Percentiles rank a stretch among this genome's conserved stretches.
phyloP scores from a whole-genome alignment of 2,329 filamentous ascomycete species.

The Claviceps fusiformis region DNA sequence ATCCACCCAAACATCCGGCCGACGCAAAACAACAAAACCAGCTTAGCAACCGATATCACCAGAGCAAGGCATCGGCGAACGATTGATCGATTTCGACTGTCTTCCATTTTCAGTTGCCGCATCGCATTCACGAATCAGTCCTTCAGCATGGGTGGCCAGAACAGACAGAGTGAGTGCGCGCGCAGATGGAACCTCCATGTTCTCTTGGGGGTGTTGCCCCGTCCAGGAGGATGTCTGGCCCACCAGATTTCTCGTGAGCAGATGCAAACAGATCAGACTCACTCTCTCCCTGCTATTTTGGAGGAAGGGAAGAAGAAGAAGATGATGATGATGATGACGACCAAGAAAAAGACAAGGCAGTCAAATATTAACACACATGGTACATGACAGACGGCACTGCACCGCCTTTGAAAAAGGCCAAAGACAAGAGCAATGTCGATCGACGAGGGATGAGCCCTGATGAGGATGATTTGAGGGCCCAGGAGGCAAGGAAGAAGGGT shows the following conservation, averaged over 20 bases:
- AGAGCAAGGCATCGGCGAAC: neutral
- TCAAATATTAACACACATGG: neutral
- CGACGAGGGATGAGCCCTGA: neutral
- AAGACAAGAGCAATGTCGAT: constrained; percentile 53
- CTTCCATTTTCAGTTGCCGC: neutral
- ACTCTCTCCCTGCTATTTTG: neutral
- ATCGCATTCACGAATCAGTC: neutral
- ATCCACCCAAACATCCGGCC: neutral
- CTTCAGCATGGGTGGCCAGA: constrained; percentile 24
- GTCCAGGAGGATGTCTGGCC: neutral
- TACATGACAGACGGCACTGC: constrained; percentile 56
- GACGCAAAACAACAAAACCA: neutral
- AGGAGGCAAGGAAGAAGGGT: neutral
- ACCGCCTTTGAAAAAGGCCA: constrained; percentile 67
- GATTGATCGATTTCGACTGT: neutral
- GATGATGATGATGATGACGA: neutral
- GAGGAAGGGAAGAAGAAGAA: neutral
- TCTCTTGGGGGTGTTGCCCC: neutral
- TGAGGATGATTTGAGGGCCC: neutral
- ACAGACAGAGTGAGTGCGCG: constrained; percentile 23
- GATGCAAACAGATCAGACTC: neutral
- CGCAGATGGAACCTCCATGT: neutral
- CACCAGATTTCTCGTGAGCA: neutral
- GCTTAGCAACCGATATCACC: neutral
- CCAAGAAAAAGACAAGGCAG: too few relatives aligned